A percentile compares a stretch with the other conserved stretches of the same genome.
Evolutionary conservation across 106 monocot genomes (phyloP).

Genomic region (Phalaenopsis equestris): DNA sequence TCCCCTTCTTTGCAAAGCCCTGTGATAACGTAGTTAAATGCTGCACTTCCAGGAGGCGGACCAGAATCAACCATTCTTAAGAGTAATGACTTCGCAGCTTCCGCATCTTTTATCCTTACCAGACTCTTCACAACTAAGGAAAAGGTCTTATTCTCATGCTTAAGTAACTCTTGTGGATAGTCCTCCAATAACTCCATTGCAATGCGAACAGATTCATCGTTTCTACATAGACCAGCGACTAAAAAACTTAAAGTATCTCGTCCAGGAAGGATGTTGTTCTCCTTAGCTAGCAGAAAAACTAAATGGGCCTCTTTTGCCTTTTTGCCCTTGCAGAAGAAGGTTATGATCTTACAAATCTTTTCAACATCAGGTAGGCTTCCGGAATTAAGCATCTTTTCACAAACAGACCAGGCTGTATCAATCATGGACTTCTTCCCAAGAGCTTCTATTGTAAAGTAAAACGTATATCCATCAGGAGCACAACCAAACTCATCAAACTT

Average conservation of each 20-base stretch:
- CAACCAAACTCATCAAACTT: constrained; percentile 68
- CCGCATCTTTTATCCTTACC: constrained; percentile 38
- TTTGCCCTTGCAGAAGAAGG: constrained; percentile 54
- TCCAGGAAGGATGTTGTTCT: constrained; percentile 31
- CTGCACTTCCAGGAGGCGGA: constrained; percentile 50
- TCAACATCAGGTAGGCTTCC: constrained; percentile 56
- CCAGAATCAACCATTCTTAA: constrained; percentile 58
- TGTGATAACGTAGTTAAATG: constrained; percentile 73
- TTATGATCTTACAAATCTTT: constrained; percentile 49
- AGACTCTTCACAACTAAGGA: constrained; percentile 55
- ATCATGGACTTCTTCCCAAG: constrained; percentile 50
- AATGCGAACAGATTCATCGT: constrained; percentile 41
- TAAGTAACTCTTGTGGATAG: constrained; percentile 29
- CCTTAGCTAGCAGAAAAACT: constrained; percentile 57
- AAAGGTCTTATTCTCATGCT: constrained; percentile 40
- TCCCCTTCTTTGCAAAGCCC: constrained; percentile 64
- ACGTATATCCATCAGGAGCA: constrained; percentile 42
- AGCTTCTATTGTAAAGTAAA: constrained; percentile 55
- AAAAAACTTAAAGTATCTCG: constrained; percentile 31
- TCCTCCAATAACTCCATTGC: constrained; percentile 65
- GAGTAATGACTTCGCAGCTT: constrained; percentile 62
- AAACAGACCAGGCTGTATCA: constrained; percentile 52
- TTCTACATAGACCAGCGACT: constrained; percentile 30
- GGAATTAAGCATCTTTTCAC: constrained; percentile 73
- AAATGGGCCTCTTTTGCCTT: constrained; percentile 62